Evolutionary conservation across 225 moss, liverwort and hornwort genomes (phyloP).

Genomic region (Physcomitrium patens): DNA sequence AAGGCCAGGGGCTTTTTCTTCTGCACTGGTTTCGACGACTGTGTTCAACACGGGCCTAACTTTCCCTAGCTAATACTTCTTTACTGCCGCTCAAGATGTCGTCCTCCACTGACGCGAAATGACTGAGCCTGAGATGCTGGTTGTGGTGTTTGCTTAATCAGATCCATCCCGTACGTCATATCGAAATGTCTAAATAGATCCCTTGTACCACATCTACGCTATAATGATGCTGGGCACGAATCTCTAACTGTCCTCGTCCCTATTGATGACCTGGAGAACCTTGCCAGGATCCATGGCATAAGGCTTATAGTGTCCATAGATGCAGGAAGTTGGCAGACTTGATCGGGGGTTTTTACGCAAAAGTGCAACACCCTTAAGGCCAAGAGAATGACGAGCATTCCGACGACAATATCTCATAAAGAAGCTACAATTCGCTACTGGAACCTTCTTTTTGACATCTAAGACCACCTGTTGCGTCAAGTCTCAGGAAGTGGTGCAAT

Average conservation of each 20-base stretch:
- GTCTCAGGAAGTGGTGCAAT: constrained; percentile 76
- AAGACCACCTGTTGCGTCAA: constrained; percentile 85
- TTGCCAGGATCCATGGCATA: constrained; percentile 77
- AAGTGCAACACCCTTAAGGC: constrained; percentile 85
- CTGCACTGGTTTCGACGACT: constrained; percentile 50
- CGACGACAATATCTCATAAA: constrained; percentile 83
- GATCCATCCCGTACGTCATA: constrained; percentile 83
- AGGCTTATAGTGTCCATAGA: constrained; percentile 80
- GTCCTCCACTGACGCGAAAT: constrained; percentile 57
- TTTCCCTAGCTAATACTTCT: constrained; percentile 81
- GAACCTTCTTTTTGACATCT: constrained; percentile 75
- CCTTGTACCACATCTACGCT: constrained; percentile 89
- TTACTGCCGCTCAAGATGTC: constrained; percentile 86
- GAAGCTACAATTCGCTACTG: constrained; percentile 50
- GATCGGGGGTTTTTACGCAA: constrained; percentile 89
- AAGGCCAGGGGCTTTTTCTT: constrained; percentile 75
- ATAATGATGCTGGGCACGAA: constrained; percentile 94
- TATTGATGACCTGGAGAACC: constrained; percentile 66
- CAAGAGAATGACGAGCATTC: constrained; percentile 88
- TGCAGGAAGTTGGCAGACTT: constrained; percentile 77
- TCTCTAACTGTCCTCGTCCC: constrained; percentile 82
- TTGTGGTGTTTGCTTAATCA: constrained; percentile 73
- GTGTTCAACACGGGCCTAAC: constrained; percentile 70
- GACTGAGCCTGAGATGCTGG: constrained; percentile 53
- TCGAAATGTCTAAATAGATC: constrained; percentile 75